Evolutionary conservation across 2,329 filamentous ascomycete species (phyloP).

Genomic region (Colletotrichum phormii): DNA sequence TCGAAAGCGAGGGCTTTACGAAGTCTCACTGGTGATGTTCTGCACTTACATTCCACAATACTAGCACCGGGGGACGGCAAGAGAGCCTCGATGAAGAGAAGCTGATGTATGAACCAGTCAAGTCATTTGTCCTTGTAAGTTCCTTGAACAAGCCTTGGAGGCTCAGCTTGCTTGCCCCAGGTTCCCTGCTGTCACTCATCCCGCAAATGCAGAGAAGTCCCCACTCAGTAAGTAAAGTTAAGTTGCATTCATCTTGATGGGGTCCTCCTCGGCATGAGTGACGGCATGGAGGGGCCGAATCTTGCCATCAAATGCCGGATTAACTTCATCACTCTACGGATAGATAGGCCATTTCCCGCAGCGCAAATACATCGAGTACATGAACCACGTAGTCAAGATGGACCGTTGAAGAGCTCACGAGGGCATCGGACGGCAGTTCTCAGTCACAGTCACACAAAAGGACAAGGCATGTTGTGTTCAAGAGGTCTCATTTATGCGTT

Average conservation of each 20-base stretch:
- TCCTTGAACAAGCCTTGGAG: too few relatives aligned
- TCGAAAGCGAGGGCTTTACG: neutral
- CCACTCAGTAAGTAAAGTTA: too few relatives aligned
- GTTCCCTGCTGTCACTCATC: too few relatives aligned
- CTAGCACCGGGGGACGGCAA: conserved; percentile 12
- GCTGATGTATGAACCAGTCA: too few relatives aligned
- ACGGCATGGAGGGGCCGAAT: too few relatives aligned
- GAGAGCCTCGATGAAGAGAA: neutral
- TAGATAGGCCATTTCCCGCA: neutral
- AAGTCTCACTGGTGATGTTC: neutral
- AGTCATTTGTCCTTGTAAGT: too few relatives aligned
- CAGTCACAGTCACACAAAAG: neutral
- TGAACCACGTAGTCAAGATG: neutral
- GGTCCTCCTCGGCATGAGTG: too few relatives aligned
- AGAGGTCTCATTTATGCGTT: conserved; percentile 36
- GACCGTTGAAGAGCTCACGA: neutral
- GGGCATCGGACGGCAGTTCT: neutral
- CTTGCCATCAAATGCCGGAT: too few relatives aligned
- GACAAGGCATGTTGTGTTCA: conserved; percentile 21
- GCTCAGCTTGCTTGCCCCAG: too few relatives aligned
- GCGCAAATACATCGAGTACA: neutral
- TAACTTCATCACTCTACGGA: too few relatives aligned
- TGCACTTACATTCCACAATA: conserved; percentile 12
- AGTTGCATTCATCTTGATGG: too few relatives aligned
- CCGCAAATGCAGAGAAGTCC: too few relatives aligned